Percentiles rank a stretch among this genome's conserved stretches.
Evolutionary conservation across 345 rosid genomes (phyloP).

Genomic region (Populus euphratica): DNA sequence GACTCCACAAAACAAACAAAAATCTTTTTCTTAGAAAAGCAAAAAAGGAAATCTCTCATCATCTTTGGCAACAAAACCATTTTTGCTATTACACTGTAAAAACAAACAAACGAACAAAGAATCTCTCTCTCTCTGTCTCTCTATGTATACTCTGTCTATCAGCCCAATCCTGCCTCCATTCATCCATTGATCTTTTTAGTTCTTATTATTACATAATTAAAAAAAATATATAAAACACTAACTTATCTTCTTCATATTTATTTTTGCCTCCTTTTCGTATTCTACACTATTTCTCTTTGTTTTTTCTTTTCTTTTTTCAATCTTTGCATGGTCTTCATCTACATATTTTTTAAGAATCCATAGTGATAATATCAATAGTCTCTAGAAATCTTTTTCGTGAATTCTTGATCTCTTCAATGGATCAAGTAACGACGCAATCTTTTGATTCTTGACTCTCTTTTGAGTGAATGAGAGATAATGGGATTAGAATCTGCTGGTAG

Average conservation of each 20-base stretch:
- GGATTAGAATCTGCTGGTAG: constrained; percentile 73
- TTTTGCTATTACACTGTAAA: neutral
- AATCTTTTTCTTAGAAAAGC: too few relatives aligned
- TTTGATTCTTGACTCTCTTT: constrained; percentile 27
- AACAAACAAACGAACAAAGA: neutral
- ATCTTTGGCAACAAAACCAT: too few relatives aligned
- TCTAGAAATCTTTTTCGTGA: neutral
- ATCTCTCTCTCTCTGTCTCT: neutral
- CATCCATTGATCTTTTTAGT: neutral
- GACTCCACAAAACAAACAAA: too few relatives aligned
- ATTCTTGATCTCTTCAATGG: constrained; percentile 17
- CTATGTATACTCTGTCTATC: too few relatives aligned
- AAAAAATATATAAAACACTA: neutral
- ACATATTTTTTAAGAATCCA: neutral
- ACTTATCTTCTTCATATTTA: neutral
- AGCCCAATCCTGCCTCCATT: neutral
- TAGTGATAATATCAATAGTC: neutral
- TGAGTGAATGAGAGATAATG: constrained; percentile 31
- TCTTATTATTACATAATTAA: neutral
- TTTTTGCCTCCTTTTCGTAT: neutral
- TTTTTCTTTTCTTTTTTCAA: neutral
- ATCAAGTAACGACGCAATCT: constrained; percentile 34
- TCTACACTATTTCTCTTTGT: too few relatives aligned
- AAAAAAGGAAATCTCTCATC: too few relatives aligned
- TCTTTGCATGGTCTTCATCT: neutral